Evolutionary conservation across 352 stramenopile species (phyloP), one percentile per base, ranked within the genome.

Genomic region (Peronospora farinosa): DNA sequence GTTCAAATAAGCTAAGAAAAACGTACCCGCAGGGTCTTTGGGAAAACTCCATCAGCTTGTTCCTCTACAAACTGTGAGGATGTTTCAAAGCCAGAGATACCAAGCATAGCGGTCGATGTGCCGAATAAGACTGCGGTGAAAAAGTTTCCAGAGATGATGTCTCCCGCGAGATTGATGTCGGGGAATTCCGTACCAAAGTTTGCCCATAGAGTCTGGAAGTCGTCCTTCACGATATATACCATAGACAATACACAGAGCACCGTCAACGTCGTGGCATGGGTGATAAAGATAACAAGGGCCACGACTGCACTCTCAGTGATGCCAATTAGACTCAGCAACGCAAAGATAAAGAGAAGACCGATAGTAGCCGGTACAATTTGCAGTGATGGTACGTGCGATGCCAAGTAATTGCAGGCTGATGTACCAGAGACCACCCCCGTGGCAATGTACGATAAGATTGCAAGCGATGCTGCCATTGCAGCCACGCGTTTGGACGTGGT

Each of bases 401-500:
- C 74, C 53, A 94, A 62, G 72, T 94, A 94, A 58, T 90, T 92
- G 57, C 78, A 92, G 9, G 81, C 84, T 30, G 84, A 95, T 23
- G 81, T 92, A 44, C 81, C 84, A 8, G 84, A 95, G 13, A 95
- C 84, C 46, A 95, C 84, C 17, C 88, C 92, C 15, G 93, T 98
- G n/a, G 93, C 92, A 58, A 97, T 96, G 76, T 98, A 98, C 31
- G 88, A 96, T 50, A 98, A 86, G 56, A 98, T 95, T 19, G 88
- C 88, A 41, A 98, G 88, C 16, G 86, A 94, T 23, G 93, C 93
- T 9, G 93, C 93, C 37, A 97, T 85, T 6, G 88, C 95, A 31
- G 93, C 93, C 35, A 97, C 67, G 46, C 86, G 78, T 68, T 98
- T 98, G 19, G 75, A 93, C 36, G 92, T 97, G 33, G 89, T 96